phyloP scores from a whole-genome alignment of 108 stramenopile species.

The Cylindrotheca closterium region DNA sequence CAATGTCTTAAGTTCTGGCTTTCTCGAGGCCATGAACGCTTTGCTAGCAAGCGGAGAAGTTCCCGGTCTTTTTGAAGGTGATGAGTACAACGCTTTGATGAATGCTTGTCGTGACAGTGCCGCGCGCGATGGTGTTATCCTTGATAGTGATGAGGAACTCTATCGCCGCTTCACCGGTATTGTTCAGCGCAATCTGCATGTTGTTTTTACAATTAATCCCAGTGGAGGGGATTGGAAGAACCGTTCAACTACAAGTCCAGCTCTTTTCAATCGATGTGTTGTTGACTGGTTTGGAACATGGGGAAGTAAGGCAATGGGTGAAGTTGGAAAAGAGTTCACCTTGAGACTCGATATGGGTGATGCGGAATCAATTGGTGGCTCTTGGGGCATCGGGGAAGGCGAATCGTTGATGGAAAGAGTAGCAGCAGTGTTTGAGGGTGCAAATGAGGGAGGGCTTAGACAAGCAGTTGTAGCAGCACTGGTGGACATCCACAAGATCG shows the following conservation, averaged over 20 bases:
- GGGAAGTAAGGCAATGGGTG: constrained; percentile 90
- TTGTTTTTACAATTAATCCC: constrained; percentile 99
- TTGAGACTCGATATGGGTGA: constrained; percentile 81
- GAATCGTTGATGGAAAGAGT: constrained; percentile 68
- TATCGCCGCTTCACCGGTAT: constrained; percentile 87
- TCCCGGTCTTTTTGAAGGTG: constrained; percentile 99
- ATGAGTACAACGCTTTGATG: constrained; percentile 93
- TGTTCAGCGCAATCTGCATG: constrained; percentile 97
- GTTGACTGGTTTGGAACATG: constrained; percentile 99
- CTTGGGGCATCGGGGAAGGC: constrained; percentile 82
- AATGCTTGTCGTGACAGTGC: constrained; percentile 88
- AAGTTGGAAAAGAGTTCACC: constrained; percentile 83
- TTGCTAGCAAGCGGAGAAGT: constrained; percentile 98
- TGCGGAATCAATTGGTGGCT: constrained; percentile 77
- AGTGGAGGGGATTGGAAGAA: constrained; percentile 91
- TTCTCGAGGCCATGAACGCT: constrained; percentile 99
- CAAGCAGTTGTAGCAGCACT: constrained; percentile 95
- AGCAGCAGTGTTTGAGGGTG: constrained; percentile 64
- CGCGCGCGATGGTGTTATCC: constrained; percentile 77
- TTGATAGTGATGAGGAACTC: constrained; percentile 95
- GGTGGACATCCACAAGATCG: constrained; percentile 83
- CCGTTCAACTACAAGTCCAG: constrained; percentile 97
- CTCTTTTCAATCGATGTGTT: constrained; percentile 99
- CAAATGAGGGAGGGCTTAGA: constrained; percentile 48
- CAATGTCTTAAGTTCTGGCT: constrained; percentile 89